Evolutionary conservation across 257 asterid genomes (phyloP).

Genomic region (Asclepias syriaca): DNA sequence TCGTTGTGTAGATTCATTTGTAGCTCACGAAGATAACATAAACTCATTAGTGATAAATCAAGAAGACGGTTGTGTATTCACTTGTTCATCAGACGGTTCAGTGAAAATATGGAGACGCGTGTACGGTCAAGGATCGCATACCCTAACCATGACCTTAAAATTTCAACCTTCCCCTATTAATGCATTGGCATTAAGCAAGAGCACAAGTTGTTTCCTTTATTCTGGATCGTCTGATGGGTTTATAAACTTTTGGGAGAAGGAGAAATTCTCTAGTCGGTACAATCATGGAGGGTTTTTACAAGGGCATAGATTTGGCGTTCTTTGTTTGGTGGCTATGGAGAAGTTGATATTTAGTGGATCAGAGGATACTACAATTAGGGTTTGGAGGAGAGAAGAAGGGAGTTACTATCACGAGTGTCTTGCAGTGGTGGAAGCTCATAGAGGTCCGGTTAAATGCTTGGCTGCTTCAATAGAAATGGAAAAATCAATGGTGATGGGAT

Average conservation of each 20-base stretch:
- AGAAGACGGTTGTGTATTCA: constrained; percentile 73
- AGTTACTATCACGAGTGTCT: constrained; percentile 81
- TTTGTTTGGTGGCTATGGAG: constrained; percentile 68
- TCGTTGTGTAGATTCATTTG: constrained; percentile 59
- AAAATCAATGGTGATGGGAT: constrained; percentile 59
- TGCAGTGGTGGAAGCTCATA: constrained; percentile 79
- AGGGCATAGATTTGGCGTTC: constrained; percentile 74
- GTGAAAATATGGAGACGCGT: constrained; percentile 79
- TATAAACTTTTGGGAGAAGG: constrained; percentile 94
- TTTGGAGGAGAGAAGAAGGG: constrained; percentile 89
- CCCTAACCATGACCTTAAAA: constrained; percentile 66
- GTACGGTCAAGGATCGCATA: constrained; percentile 73
- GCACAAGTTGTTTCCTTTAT: constrained; percentile 51
- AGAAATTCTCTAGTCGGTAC: constrained; percentile 55
- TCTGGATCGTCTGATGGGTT: constrained; percentile 88
- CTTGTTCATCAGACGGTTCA: constrained; percentile 75
- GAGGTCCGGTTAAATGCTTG: constrained; percentile 78
- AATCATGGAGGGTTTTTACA: constrained; percentile 86
- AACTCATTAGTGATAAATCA: constrained; percentile 55
- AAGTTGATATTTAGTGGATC: constrained; percentile 76
- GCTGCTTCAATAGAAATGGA: constrained; percentile 74
- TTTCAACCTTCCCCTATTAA: constrained; percentile 79
- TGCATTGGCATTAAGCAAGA: constrained; percentile 45
- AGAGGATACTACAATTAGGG: constrained; percentile 78
- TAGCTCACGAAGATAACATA: constrained; percentile 65